phyloP scores from a whole-genome alignment of 257 asterid genomes.

The Henckelia pumila region DNA sequence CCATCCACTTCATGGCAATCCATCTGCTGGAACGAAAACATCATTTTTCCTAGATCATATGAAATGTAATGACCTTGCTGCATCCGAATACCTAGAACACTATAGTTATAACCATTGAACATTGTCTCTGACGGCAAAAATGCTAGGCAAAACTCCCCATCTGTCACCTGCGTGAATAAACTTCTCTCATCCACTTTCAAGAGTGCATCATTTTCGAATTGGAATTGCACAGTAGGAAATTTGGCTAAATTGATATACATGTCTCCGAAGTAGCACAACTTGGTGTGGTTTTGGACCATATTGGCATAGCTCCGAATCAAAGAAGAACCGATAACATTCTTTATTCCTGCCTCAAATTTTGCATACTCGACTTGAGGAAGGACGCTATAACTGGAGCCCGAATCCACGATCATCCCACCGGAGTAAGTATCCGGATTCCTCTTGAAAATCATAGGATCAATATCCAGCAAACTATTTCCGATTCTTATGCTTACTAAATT shows the following conservation, averaged over 20 bases:
- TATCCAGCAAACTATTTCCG: neutral
- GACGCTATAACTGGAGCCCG: slow-evolving; percentile 1
- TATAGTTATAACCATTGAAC: too few species aligned
- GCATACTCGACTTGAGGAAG: neutral
- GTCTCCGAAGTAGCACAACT: slow-evolving; percentile 9
- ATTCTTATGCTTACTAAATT: neutral
- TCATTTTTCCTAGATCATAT: neutral
- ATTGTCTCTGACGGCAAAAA: neutral
- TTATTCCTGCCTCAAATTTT: neutral
- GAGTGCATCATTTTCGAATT: neutral
- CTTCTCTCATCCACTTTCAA: neutral
- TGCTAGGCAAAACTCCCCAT: neutral
- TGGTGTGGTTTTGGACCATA: neutral
- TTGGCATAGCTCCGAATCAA: neutral
- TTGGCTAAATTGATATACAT: neutral
- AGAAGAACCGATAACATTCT: neutral
- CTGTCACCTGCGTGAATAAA: neutral
- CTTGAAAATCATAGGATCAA: neutral
- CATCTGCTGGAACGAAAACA: neutral
- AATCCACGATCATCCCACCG: slow-evolving; percentile 3
- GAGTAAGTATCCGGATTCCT: neutral
- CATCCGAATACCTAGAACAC: neutral
- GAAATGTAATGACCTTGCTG: neutral
- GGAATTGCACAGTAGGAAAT: neutral
- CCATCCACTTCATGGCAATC: neutral